A percentile compares a stretch with the other conserved stretches of the same genome.
Evolutionary conservation across 148 eudicot species (phyloP).

Genomic region (Rhododendron ovatum): DNA sequence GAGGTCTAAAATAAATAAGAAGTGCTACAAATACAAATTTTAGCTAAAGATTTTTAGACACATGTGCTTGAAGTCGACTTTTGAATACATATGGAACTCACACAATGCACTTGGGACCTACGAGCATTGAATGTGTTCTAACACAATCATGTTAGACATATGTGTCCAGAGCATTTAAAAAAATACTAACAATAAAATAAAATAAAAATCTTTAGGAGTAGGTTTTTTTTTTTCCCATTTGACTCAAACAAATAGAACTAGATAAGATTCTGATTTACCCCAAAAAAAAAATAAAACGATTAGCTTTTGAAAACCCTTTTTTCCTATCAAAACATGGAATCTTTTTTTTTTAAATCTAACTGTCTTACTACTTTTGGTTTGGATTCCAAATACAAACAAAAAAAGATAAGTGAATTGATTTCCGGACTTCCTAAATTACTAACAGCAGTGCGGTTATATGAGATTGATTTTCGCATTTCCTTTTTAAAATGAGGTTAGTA

Average conservation of each 20-base stretch:
- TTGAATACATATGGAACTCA: too few relatives aligned
- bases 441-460: too few relatives aligned
- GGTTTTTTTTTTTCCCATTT: too few relatives aligned
- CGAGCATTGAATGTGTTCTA: background rate
- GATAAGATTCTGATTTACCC: too few relatives aligned
- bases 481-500: too few relatives aligned
- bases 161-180: background rate
- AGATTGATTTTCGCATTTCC: too few relatives aligned
- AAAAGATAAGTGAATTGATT: too few relatives aligned
- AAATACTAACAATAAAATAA: too few relatives aligned
- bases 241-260: background rate
- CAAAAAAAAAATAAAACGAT: background rate
- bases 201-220: background rate
- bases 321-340: background rate
- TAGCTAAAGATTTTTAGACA: background rate
- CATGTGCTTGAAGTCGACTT: background rate
- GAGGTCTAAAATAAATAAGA: background rate
- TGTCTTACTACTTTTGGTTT: background rate
- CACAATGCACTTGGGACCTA: background rate
- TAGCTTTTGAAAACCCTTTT: background rate
- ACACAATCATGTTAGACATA: background rate
- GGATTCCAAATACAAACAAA: too few relatives aligned
- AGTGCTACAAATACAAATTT: background rate
- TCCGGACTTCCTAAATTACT: too few relatives aligned
- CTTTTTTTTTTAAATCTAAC: too few relatives aligned